Percentiles rank a stretch among this genome's conserved stretches.
Conservation (phyloP, 1,284 basidiomycete genomes). For the Cutaneotrichosporon dermatis region DNA sequence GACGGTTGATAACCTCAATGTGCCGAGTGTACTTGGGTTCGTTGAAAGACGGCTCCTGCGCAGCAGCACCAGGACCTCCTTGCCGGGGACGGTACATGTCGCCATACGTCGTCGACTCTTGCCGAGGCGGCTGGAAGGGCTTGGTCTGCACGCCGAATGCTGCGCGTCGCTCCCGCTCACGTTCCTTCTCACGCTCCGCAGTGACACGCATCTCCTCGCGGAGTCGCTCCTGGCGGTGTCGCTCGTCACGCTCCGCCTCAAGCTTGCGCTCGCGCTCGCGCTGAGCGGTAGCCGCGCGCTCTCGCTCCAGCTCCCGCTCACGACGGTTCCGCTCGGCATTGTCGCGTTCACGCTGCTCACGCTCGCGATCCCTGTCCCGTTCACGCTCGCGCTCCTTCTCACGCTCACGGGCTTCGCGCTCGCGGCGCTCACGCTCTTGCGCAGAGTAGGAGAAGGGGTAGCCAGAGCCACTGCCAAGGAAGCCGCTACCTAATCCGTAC, state of each 20-base stretch:
- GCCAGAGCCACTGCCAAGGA: slow-evolving; percentile 6
- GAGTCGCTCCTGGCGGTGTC: slow-evolving; percentile 12
- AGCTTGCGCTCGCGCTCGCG: slow-evolving; percentile 12
- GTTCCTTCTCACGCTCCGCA: slow-evolving; percentile 8
- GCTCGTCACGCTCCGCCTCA: slow-evolving; percentile 8
- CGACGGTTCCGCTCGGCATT: slow-evolving; percentile 6
- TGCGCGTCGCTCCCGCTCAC: slow-evolving; percentile 11
- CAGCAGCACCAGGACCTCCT: background rate
- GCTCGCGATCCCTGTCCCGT: slow-evolving; percentile 13
- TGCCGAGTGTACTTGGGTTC: slow-evolving; percentile 26
- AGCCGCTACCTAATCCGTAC: slow-evolving; percentile 14
- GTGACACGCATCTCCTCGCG: slow-evolving; percentile 8
- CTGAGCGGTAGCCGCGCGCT: slow-evolving; percentile 1
- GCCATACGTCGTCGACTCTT: slow-evolving; percentile 14
- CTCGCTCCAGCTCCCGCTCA: slow-evolving; percentile 8
- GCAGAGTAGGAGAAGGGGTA: slow-evolving; percentile 10
- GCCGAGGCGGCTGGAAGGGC: slow-evolving; percentile 22
- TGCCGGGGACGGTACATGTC: slow-evolving; percentile 18
- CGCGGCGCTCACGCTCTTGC: slow-evolving; percentile 14
- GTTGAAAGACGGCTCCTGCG: slow-evolving; percentile 3
- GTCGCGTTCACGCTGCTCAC: slow-evolving; percentile 3
- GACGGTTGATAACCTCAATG: slow-evolving; percentile 37
- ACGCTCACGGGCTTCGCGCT: slow-evolving; percentile 10
- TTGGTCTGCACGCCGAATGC: slow-evolving; percentile 20
- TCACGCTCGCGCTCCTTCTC: slow-evolving; percentile 14